Conservation (phyloP, 2,329 filamentous ascomycete species). For the Trichoderma atrobrunneum region DNA sequence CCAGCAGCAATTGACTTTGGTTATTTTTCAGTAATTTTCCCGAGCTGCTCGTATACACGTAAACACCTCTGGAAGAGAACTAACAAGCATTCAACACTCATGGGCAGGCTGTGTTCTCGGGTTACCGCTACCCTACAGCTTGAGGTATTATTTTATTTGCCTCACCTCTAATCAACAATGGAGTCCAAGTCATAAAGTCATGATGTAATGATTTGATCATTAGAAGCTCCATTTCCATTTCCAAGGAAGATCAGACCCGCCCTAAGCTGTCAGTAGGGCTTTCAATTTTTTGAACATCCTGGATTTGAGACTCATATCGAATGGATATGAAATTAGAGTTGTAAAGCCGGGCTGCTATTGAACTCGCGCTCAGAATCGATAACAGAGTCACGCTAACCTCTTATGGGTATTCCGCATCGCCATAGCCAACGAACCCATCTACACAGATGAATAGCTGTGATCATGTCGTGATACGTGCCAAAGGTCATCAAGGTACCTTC, state of each 20-base stretch:
- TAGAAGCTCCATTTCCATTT: background rate
- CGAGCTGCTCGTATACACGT: background rate
- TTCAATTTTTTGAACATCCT: background rate
- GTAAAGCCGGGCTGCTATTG: background rate
- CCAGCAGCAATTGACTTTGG: background rate
- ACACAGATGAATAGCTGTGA: background rate
- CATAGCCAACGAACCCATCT: background rate
- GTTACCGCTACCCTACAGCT: background rate
- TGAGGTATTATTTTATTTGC: background rate
- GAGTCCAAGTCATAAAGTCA: background rate
- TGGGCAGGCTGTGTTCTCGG: background rate
- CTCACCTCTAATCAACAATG: background rate
- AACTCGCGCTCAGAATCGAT: background rate
- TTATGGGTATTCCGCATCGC: background rate
- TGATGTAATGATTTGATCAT: background rate
- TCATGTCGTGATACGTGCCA: background rate
- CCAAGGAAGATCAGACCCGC: background rate
- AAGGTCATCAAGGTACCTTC: background rate
- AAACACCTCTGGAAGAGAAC: background rate
- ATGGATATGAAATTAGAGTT: background rate
- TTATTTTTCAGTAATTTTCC: background rate
- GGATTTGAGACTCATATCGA: background rate
- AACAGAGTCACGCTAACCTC: background rate
- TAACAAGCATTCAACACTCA: background rate
- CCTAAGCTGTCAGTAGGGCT: background rate